Evolutionary conservation across 108 stramenopile species (phyloP).

Genomic region (Discostella pseudostelligera): DNA sequence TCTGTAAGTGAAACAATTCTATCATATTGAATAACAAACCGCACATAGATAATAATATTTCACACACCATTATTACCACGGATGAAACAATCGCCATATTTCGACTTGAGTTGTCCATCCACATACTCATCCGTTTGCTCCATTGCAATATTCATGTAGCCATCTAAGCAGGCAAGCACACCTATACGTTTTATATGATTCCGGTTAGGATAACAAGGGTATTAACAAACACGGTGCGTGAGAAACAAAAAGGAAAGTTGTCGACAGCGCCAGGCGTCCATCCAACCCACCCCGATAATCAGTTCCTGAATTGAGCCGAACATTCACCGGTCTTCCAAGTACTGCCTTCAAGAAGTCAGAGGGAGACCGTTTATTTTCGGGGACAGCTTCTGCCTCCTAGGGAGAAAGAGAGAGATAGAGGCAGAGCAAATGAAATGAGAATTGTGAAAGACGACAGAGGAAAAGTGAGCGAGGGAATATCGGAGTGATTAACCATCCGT

Average conservation of each 20-base stretch:
- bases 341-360: slow-evolving; percentile 89
- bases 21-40: too few species aligned
- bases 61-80: slow-evolving; percentile 96
- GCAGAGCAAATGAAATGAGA: not conserved
- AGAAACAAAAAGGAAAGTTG: not conserved
- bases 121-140: slow-evolving; percentile 99
- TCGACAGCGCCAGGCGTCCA: not conserved
- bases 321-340: slow-evolving; percentile 90
- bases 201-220: not conserved
- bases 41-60: not conserved
- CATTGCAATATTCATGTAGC: slow-evolving; percentile 99
- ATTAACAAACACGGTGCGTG: not conserved
- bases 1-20: not conserved
- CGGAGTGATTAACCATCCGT: not conserved
- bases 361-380: slow-evolving; percentile 73
- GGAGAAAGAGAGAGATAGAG: not conserved
- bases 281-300: slow-evolving; percentile 83
- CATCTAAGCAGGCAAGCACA: slow-evolving; percentile 97
- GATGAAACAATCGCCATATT: slow-evolving; percentile 99
- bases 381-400: slow-evolving; percentile 9
- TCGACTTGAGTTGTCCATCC: slow-evolving; percentile 96
- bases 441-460: too few species aligned
- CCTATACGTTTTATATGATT: slow-evolving; percentile 43
- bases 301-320: slow-evolving; percentile 96
- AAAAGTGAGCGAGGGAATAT: not conserved